Conservation (phyloP, 73 alveolate genomes). For the Uronychia setigera region DNA sequence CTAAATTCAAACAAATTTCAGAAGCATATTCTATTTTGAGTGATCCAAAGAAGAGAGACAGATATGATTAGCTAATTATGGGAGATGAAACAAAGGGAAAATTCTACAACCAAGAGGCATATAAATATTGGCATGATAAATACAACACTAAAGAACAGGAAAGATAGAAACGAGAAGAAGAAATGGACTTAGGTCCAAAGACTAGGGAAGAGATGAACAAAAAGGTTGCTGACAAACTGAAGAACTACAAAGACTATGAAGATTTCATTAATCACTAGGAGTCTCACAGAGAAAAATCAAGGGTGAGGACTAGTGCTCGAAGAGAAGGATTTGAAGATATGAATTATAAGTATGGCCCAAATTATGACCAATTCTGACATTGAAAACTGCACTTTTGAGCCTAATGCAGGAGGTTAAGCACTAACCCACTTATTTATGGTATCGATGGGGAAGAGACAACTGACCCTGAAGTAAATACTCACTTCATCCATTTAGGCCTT, state of each 20-base stretch:
- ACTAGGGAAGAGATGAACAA: slow-evolving; percentile 20
- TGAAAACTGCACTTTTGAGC: slow-evolving; percentile 92
- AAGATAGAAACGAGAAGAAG: slow-evolving; percentile 16
- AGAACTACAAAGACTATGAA: slow-evolving; percentile 31
- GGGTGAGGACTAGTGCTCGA: slow-evolving; percentile 21
- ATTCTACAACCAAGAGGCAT: slow-evolving; percentile 53
- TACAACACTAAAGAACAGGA: background rate
- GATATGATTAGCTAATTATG: slow-evolving; percentile 67
- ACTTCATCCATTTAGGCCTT: no score
- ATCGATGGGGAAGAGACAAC: background rate
- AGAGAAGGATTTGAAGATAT: slow-evolving; percentile 52
- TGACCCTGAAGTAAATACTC: background rate
- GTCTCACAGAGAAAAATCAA: slow-evolving; percentile 25
- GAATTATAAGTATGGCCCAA: slow-evolving; percentile 35
- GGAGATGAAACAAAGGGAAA: slow-evolving; percentile 56
- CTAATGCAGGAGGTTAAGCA: slow-evolving; percentile 65
- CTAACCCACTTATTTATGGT: background rate
- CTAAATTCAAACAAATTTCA: slow-evolving; percentile 68
- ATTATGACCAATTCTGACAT: slow-evolving; percentile 77
- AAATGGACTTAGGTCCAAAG: background rate
- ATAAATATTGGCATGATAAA: slow-evolving; percentile 49
- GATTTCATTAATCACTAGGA: slow-evolving; percentile 37
- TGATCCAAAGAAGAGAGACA: slow-evolving; percentile 72
- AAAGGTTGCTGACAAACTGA: slow-evolving; percentile 12
- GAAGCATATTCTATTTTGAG: slow-evolving; percentile 85